Percentiles rank a stretch among this genome's conserved stretches.
Evolutionary conservation across 179 eudicot genomes (phyloP).

Genomic region (Beta corolliflora): DNA sequence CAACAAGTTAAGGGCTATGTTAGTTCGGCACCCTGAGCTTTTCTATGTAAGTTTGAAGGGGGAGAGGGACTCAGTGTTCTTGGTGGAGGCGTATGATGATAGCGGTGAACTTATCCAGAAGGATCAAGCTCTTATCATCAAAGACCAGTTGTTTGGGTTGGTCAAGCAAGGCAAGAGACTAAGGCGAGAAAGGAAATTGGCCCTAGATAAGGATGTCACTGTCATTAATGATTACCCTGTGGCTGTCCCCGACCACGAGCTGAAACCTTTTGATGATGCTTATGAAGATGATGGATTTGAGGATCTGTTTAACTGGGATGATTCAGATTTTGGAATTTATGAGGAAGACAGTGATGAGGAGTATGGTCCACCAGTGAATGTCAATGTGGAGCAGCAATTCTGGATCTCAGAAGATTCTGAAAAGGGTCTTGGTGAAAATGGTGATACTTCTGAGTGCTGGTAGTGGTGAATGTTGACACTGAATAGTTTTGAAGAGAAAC

Average conservation of each 20-base stretch:
- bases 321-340: conserved; percentile 34
- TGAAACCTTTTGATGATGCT: conserved; percentile 34
- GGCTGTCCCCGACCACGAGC: conserved; percentile 15
- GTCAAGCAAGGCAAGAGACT: conserved; percentile 73
- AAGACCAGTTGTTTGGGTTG: conserved; percentile 57
- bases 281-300: conserved; percentile 56
- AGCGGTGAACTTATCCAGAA: conserved; percentile 54
- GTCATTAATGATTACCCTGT: conserved; percentile 13
- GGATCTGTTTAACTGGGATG: conserved; percentile 56
- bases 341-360: conserved; percentile 49
- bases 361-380: conserved; percentile 20
- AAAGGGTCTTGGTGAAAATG: conserved; percentile 9
- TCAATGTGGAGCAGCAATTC: conserved; percentile 35
- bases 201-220: conserved; percentile 14
- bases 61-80: conserved; percentile 75
- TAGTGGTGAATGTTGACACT: conserved; percentile 34
- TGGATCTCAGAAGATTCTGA: conserved; percentile 50
- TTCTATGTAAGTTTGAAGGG: conserved; percentile 89
- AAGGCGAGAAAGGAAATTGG: conserved; percentile 57
- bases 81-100: conserved; percentile 83
- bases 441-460: conserved; percentile 51
- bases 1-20: conserved; percentile 73
- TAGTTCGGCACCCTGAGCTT: conserved; percentile 88
- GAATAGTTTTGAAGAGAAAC: background rate
- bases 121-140: conserved; percentile 51